Evolutionary conservation across 257 asterid genomes (phyloP).

Genomic region (Fraxinus excelsior): DNA sequence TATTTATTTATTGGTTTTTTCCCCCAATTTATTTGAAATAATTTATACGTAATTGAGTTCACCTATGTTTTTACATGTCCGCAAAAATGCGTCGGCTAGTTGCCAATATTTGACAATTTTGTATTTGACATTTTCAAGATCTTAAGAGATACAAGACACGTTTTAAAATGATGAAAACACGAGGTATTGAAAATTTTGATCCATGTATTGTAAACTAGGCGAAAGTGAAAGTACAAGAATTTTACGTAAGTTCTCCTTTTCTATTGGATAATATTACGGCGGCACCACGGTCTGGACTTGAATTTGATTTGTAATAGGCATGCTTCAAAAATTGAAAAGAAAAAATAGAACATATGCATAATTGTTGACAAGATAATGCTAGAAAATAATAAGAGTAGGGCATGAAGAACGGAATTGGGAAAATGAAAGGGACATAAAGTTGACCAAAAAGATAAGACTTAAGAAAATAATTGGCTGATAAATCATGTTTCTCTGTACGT

Average conservation of each 20-base stretch:
- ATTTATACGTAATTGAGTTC: too few relatives aligned
- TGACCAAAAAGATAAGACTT: constrained; percentile 24
- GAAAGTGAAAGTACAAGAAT: background rate
- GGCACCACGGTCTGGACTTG: too few relatives aligned
- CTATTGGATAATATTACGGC: background rate
- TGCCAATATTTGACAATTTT: background rate
- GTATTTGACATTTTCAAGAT: background rate
- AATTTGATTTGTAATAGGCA: too few relatives aligned
- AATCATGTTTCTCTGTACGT: background rate
- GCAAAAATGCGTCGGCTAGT: too few relatives aligned
- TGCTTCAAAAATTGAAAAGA: too few relatives aligned
- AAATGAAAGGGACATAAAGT: constrained; percentile 32
- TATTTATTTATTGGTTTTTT: too few relatives aligned
- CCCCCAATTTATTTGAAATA: too few relatives aligned
- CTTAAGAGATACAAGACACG: too few relatives aligned
- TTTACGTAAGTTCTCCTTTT: background rate
- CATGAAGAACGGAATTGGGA: background rate
- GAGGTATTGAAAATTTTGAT: too few relatives aligned
- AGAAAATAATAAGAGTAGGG: background rate
- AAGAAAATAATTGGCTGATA: constrained; percentile 14
- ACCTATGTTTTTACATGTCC: too few relatives aligned
- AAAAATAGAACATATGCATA: background rate
- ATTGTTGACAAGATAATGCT: constrained; percentile 23
- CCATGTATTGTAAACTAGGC: background rate
- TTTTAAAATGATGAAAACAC: too few relatives aligned